Evolutionary conservation across 2,329 filamentous ascomycete genomes (phyloP).

Genomic region (Neofusicoccum parvum): DNA sequence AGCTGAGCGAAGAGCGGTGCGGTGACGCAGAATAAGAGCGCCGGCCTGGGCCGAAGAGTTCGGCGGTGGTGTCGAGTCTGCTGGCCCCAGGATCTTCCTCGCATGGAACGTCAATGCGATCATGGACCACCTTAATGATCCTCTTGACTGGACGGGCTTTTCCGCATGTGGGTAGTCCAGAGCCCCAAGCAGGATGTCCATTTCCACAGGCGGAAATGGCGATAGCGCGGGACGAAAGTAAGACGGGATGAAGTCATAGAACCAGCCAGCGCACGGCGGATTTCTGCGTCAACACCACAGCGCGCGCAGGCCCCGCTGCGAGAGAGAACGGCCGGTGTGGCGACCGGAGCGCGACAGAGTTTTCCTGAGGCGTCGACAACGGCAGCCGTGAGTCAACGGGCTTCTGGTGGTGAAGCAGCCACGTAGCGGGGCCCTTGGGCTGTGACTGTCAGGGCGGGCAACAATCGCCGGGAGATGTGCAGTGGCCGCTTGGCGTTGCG

Average conservation of each 20-base stretch:
- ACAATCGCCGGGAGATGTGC: slow-evolving; percentile 19
- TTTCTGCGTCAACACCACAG: not conserved
- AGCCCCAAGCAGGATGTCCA: not conserved
- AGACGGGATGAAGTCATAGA: slow-evolving; percentile 12
- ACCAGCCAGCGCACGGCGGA: not conserved
- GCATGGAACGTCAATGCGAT: slow-evolving; percentile 7
- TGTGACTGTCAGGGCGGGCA: slow-evolving; percentile 7
- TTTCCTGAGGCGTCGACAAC: not conserved
- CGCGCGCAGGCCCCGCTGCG: not conserved
- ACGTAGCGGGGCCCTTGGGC: slow-evolving; percentile 1
- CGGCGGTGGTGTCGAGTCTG: not conserved
- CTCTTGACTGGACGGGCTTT: not conserved
- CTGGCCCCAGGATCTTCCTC: slow-evolving; percentile 1
- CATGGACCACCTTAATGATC: slow-evolving; percentile 15
- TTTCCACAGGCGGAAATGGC: not conserved
- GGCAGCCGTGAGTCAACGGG: slow-evolving; percentile 4
- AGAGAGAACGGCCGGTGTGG: slow-evolving; percentile 10
- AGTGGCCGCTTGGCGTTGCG: slow-evolving; percentile 6
- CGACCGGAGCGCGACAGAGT: not conserved
- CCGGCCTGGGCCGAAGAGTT: not conserved
- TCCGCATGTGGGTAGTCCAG: slow-evolving; percentile 4
- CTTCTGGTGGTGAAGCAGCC: slow-evolving; percentile 5
- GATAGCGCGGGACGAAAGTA: not conserved
- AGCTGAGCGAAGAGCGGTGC: not conserved
- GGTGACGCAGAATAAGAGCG: not conserved